Percentiles rank a stretch among this genome's conserved stretches.
Conservation (phyloP, 2,329 filamentous ascomycete genomes). For the Furcasterigmium furcatum region DNA sequence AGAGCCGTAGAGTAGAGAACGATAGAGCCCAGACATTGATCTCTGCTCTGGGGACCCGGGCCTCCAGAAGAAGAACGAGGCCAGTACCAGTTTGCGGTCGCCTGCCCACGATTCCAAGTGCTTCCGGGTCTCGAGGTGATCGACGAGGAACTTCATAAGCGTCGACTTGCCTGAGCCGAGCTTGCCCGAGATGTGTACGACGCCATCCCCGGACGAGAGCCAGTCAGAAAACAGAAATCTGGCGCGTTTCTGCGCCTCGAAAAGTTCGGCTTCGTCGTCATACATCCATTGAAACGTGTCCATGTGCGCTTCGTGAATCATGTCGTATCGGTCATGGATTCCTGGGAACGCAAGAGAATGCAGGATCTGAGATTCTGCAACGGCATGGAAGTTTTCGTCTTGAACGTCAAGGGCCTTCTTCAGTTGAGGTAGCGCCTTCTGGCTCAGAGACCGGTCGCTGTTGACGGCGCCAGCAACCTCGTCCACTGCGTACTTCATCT, state of each 20-base stretch:
- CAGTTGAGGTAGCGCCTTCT: background rate
- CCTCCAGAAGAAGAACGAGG: conserved; percentile 22
- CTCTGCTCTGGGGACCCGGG: conserved; percentile 13
- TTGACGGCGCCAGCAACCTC: background rate
- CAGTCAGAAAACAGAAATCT: background rate
- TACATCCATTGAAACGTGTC: background rate
- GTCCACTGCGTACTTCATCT: background rate
- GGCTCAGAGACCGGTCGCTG: background rate
- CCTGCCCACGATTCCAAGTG: background rate
- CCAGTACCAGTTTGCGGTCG: conserved; percentile 4
- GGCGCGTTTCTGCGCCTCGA: conserved; percentile 16
- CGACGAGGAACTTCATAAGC: too few relatives aligned
- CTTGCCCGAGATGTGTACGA: conserved; percentile 9
- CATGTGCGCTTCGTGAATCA: background rate
- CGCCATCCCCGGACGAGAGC: conserved; percentile 1
- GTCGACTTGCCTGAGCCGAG: conserved; percentile 12
- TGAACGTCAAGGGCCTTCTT: background rate
- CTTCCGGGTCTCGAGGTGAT: background rate
- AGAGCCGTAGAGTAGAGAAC: conserved; percentile 14
- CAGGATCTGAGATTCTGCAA: background rate
- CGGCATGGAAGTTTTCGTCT: background rate
- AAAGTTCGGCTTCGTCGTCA: conserved; percentile 12
- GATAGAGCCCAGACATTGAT: conserved; percentile 13
- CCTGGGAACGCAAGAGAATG: background rate
- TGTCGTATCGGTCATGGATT: background rate